These are phyloP conservation scores for Cunninghamia lanceolata DNA, from an alignment of 75 land plant species.

Conservation along the genomic window DNA sequence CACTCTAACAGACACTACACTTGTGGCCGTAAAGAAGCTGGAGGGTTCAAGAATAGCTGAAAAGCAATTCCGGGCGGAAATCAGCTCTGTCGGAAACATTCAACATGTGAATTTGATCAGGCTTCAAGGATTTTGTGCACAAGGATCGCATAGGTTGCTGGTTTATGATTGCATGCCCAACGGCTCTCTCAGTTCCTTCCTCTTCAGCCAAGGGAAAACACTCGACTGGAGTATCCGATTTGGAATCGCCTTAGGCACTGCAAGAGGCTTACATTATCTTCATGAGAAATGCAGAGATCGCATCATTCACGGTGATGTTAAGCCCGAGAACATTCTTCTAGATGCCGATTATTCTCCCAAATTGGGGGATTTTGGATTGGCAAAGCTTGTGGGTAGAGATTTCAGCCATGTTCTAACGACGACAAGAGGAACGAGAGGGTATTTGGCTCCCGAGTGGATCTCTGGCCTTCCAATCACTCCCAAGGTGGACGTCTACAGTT, in stretches of 20 bases:
- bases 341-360: neutral
- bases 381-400: neutral
- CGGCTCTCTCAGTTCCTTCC: neutral
- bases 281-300: conserved; percentile 5
- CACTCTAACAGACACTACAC: neutral
- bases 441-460: conserved; percentile 12
- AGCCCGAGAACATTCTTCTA: conserved; percentile 8
- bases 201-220: neutral
- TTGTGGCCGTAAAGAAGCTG: conserved; percentile 19
- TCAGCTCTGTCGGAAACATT: conserved; percentile 13
- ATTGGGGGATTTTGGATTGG: conserved; percentile 6
- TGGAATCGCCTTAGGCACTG: neutral
- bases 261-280: neutral
- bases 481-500: conserved; percentile 18
- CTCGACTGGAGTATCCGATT: neutral
- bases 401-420: neutral
- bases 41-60: neutral
- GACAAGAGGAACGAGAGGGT: conserved; percentile 11
- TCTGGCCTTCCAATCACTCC: neutral
- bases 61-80: conserved; percentile 10
- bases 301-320: conserved; percentile 1
- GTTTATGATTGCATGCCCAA: conserved; percentile 15
- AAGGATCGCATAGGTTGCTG: neutral
- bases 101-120: conserved; percentile 15
- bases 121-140: conserved; percentile 11